Evolutionary conservation across 2,329 filamentous ascomycete species (phyloP).

Genomic region (Penicillium sp.): DNA sequence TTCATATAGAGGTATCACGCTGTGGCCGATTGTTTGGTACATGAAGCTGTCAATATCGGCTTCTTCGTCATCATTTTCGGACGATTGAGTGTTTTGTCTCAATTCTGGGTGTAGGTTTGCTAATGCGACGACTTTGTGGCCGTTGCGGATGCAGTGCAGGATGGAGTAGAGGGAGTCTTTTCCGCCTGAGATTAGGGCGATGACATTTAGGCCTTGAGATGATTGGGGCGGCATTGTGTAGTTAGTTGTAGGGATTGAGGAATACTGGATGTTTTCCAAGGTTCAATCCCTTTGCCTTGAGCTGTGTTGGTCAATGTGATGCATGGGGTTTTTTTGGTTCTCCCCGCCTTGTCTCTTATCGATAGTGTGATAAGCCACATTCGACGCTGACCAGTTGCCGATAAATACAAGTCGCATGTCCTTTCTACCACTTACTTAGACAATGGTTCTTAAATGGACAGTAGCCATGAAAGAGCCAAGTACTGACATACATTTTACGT

Average conservation of each 20-base stretch:
- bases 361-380: background rate
- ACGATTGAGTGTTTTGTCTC: background rate
- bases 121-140: slow-evolving; percentile 81
- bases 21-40: slow-evolving; percentile 97
- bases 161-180: slow-evolving; percentile 97
- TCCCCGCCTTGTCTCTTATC: slow-evolving; percentile 1
- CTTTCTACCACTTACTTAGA: too few relatives aligned
- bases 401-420: background rate
- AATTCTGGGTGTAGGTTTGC: slow-evolving; percentile 76
- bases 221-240: slow-evolving; percentile 38
- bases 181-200: slow-evolving; percentile 90
- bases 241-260: background rate
- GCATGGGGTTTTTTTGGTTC: background rate
- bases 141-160: slow-evolving; percentile 83
- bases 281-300: background rate
- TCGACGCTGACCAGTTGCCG: background rate
- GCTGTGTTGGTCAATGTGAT: background rate
- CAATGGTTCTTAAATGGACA: too few relatives aligned
- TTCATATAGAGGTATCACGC: slow-evolving; percentile 81
- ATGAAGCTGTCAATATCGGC: slow-evolving; percentile 94
- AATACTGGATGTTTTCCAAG: background rate
- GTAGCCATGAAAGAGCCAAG: background rate
- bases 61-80: slow-evolving; percentile 27
- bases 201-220: slow-evolving; percentile 62
- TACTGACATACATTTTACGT: background rate